phyloP scores from a whole-genome alignment of 192 early-diverging fungal species.

The Jimgerdemannia flammicorona region DNA sequence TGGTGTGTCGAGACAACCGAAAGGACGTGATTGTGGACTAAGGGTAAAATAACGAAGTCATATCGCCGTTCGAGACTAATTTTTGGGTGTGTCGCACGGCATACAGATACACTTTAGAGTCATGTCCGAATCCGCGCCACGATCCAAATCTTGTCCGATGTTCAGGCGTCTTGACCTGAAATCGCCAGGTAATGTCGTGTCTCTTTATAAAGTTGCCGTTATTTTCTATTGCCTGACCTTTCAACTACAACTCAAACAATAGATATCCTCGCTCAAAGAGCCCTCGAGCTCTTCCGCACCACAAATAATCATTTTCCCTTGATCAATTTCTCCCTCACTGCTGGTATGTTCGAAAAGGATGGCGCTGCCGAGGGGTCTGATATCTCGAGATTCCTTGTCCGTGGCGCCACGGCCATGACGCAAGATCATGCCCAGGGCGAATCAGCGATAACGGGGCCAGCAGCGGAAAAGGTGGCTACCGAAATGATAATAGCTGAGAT shows the following conservation, averaged over 20 bases:
- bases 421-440: not conserved
- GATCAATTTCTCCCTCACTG: conserved; percentile 13
- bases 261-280: conserved; percentile 2
- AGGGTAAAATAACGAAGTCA: too few relatives aligned
- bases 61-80: not conserved
- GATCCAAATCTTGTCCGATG: conserved; percentile 23
- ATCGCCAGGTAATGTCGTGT: conserved; percentile 10
- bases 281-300: conserved; percentile 7
- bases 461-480: not conserved
- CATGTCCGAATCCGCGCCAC: not conserved
- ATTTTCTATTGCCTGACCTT: too few relatives aligned
- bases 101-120: conserved; percentile 19
- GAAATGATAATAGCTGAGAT: not conserved
- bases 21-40: too few relatives aligned
- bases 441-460: not conserved
- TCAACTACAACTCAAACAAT: too few relatives aligned
- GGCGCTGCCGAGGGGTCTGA: conserved; percentile 5
- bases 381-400: conserved; percentile 19
- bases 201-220: too few relatives aligned
- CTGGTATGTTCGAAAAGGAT: conserved; percentile 14
- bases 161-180: conserved; percentile 2
- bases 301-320: conserved; percentile 14
- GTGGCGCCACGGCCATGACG: not conserved
- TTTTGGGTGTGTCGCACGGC: conserved; percentile 3
- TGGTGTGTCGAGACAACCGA: too few relatives aligned